Conservation (phyloP, 257 asterid genomes). For the Schizonepeta tenuifolia region DNA sequence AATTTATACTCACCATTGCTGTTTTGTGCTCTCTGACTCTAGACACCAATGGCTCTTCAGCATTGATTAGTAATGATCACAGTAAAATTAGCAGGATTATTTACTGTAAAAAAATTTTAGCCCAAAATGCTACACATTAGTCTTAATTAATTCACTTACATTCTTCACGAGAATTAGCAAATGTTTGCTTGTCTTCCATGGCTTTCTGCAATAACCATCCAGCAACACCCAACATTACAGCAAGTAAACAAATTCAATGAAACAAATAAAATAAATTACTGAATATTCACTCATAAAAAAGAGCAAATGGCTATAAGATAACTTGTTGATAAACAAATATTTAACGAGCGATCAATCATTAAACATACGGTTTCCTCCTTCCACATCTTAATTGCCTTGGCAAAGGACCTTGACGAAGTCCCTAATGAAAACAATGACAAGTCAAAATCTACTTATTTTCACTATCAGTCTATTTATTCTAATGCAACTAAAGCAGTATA, state of each 20-base stretch:
- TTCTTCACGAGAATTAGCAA: constrained; percentile 72
- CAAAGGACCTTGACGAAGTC: constrained; percentile 88
- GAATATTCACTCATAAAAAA: too few species aligned
- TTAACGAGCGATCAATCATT: not conserved
- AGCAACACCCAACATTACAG: constrained; percentile 3
- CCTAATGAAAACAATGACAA: constrained; percentile 48
- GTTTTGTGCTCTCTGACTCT: constrained; percentile 78
- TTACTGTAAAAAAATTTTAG: not conserved
- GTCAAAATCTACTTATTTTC: not conserved
- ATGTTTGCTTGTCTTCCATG: constrained; percentile 52
- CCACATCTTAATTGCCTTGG: constrained; percentile 95
- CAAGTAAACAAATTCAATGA: not conserved
- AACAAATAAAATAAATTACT: not conserved
- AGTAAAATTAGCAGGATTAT: constrained; percentile 14
- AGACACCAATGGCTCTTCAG: constrained; percentile 64
- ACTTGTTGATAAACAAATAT: constrained; percentile 1
- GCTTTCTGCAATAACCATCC: constrained; percentile 64
- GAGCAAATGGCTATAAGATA: too few species aligned
- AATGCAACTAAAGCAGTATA: too few species aligned
- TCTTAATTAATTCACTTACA: constrained; percentile 71
- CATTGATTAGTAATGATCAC: constrained; percentile 64
- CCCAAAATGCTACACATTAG: not conserved
- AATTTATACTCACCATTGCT: constrained; percentile 61
- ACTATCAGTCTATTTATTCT: not conserved
- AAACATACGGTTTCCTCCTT: constrained; percentile 83